Conservation (phyloP, 441 rosid species). For the Euphorbia celastroides region DNA sequence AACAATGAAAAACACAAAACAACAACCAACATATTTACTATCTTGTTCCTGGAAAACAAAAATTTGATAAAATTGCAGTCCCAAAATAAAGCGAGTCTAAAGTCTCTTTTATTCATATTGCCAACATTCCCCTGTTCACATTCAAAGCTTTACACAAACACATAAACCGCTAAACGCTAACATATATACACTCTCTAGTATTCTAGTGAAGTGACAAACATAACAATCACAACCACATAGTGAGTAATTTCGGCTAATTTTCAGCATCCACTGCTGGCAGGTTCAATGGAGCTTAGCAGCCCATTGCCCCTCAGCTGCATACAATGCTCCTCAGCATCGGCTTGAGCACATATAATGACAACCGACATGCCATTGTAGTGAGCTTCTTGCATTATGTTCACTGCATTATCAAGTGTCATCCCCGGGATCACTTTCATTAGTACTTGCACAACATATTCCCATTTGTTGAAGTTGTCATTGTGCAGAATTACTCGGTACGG, state of each 20-base stretch:
- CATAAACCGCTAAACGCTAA: conserved; percentile 14
- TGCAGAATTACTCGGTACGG: conserved; percentile 81
- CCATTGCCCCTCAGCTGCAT: conserved; percentile 93
- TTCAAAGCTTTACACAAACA: conserved; percentile 17
- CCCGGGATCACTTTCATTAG: conserved; percentile 92
- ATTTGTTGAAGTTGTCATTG: conserved; percentile 81
- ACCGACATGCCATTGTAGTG: conserved; percentile 82
- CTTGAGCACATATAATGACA: conserved; percentile 87
- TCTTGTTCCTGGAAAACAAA: neutral
- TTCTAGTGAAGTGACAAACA: conserved; percentile 12
- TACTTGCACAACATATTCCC: conserved; percentile 92
- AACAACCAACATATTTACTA: too few species aligned
- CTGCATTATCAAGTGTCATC: conserved; percentile 94
- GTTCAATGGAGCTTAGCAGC: conserved; percentile 86
- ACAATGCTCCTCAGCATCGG: conserved; percentile 91
- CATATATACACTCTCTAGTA: conserved; percentile 35
- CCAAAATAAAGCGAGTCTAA: neutral
- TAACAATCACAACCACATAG: conserved; percentile 10
- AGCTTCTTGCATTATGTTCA: conserved; percentile 97
- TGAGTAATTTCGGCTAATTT: conserved; percentile 3
- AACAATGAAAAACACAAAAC: too few species aligned
- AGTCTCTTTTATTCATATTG: conserved; percentile 23
- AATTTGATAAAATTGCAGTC: neutral
- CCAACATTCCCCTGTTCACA: conserved; percentile 18
- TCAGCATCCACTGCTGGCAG: conserved; percentile 88